phyloP scores from a whole-genome alignment of 768 basidiomycete genomes.

The Gloeostereum incarnatum region DNA sequence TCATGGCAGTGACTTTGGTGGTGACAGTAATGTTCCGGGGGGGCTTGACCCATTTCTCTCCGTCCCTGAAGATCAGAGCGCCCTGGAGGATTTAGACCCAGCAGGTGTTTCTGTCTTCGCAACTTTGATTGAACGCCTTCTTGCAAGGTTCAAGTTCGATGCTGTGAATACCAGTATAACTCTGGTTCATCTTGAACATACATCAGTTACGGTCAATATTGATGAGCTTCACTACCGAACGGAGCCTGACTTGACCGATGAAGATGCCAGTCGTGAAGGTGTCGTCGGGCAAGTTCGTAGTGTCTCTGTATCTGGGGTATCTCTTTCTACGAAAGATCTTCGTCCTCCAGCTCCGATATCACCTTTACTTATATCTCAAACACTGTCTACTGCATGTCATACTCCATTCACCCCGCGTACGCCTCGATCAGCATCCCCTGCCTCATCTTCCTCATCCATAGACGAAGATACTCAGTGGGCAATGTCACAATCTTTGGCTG shows the following conservation, averaged over 20 bases:
- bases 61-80: conserved; percentile 28
- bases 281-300: conserved; percentile 29
- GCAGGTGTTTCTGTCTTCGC: conserved; percentile 77
- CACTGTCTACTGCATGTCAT: conserved; percentile 3
- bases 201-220: conserved; percentile 52
- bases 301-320: conserved; percentile 47
- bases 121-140: conserved; percentile 66
- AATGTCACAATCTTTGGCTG: conserved; percentile 72
- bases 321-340: conserved; percentile 40
- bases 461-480: conserved; percentile 56
- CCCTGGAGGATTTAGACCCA: conserved; percentile 44
- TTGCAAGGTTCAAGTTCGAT: conserved; percentile 73
- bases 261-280: not conserved
- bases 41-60: conserved; percentile 50
- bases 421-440: conserved; percentile 26
- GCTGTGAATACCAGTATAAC: conserved; percentile 61
- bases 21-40: conserved; percentile 54
- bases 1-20: conserved; percentile 28
- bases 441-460: conserved; percentile 49
- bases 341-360: conserved; percentile 10
- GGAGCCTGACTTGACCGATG: conserved; percentile 15
- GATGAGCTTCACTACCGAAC: conserved; percentile 52
- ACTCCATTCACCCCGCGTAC: not conserved
- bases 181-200: conserved; percentile 53
- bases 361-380: no score